phyloP scores from a whole-genome alignment of 352 stramenopile species.

The Thraustochytrium sp. region DNA sequence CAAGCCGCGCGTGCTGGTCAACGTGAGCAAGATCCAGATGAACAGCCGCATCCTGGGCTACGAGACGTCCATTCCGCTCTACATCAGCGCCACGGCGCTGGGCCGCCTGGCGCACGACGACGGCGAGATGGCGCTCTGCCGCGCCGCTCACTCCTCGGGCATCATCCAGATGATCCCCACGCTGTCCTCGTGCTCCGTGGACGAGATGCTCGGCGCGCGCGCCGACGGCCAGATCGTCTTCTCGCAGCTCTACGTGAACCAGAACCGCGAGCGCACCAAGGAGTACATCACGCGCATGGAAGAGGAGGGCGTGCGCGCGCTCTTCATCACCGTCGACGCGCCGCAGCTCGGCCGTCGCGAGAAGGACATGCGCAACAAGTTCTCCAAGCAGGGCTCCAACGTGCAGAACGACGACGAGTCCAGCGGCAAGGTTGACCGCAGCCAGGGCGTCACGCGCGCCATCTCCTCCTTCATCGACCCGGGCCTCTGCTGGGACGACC shows the following conservation, averaged over 20 bases:
- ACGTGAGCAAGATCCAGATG: slow-evolving; percentile 83
- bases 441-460: slow-evolving; percentile 59
- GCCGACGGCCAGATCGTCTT: slow-evolving; percentile 73
- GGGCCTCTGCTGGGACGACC: slow-evolving; percentile 85
- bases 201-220: slow-evolving; percentile 63
- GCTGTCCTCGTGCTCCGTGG: slow-evolving; percentile 79
- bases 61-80: slow-evolving; percentile 82
- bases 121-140: slow-evolving; percentile 75
- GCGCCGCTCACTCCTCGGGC: slow-evolving; percentile 69
- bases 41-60: slow-evolving; percentile 81
- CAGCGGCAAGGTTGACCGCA: slow-evolving; percentile 49
- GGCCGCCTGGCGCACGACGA: slow-evolving; percentile 91
- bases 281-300: slow-evolving; percentile 83
- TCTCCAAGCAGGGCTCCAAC: slow-evolving; percentile 55
- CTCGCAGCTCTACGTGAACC: slow-evolving; percentile 94
- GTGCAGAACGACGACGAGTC: slow-evolving; percentile 55
- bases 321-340: slow-evolving; percentile 89
- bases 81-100: slow-evolving; percentile 77
- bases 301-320: slow-evolving; percentile 82
- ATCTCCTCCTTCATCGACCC: slow-evolving; percentile 84
- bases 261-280: slow-evolving; percentile 79
- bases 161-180: slow-evolving; percentile 85
- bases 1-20: slow-evolving; percentile 83
- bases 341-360: slow-evolving; percentile 90
- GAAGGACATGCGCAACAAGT: slow-evolving; percentile 86